Evolutionary conservation across 2,329 filamentous ascomycete genomes (phyloP), one percentile per base, ranked within the genome.

Genomic region (Ceratocystis albifundus): DNA sequence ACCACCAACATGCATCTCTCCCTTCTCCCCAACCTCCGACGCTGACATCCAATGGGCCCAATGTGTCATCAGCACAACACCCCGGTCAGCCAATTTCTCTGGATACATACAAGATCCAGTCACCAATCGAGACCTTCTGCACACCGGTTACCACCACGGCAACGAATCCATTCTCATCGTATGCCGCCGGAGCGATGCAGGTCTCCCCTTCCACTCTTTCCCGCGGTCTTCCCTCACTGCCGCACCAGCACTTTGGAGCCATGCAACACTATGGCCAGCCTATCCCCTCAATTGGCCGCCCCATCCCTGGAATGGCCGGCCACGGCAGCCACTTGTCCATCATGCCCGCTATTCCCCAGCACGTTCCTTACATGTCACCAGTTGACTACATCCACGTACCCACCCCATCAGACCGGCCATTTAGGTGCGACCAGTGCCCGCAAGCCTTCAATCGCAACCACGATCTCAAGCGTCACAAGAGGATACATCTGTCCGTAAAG

Each of bases 391-490:
- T 69, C 22, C 78, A 78, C 22, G 74, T 75, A 12, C 36, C 65
- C 10, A 77, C 78, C 8, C 82, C 82, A 67, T 30, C 53, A 5
- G 93, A 97, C 71, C 85, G 93, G 4, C 94, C 94, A 0, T 97
- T 96, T 80, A 92, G 92, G 76, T 99, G 94, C 74, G 91, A 97
- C 71, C 83, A 89, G 73, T 99, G 94, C 73, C 85, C 89, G 0
- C 90, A 96, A 74, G 92, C 89, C 46, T 99, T 99, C 78, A 97
- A 96, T 75, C 82, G 94, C 3, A 97, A 97, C 70, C 94, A 97
- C 73, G 94, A 97, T 73, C 76, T 97, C 71, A 99, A 99, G 77
- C 84, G 94, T 64, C 94, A 99, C 75, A 96, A 96, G 80, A 81
- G 91, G 62, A 97, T 97, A 68, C 94, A 99, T 75, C 77, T 97